Conservation (phyloP, 1,284 basidiomycete genomes). For the Moniliophthora roreri region DNA sequence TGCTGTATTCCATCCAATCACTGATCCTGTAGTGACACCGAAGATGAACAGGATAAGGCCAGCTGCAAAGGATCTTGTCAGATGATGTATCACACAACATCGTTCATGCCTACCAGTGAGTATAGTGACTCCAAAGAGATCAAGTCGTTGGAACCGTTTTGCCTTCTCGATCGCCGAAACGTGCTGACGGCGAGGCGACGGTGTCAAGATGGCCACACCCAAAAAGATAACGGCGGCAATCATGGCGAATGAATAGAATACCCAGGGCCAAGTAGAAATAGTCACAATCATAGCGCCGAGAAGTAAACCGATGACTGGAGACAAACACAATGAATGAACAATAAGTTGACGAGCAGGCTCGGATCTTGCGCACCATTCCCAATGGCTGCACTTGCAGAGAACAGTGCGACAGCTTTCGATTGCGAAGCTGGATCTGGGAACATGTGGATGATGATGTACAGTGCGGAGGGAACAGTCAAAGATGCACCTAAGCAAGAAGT, state of each 20-base stretch:
- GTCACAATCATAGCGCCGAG: slow-evolving; percentile 42
- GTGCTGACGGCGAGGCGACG: slow-evolving; percentile 8
- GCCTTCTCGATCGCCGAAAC: not conserved
- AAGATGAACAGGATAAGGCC: slow-evolving; percentile 45
- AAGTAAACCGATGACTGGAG: slow-evolving; percentile 38
- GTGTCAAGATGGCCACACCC: slow-evolving; percentile 29
- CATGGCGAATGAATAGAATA: slow-evolving; percentile 35
- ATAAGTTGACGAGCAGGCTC: not conserved
- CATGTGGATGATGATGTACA: slow-evolving; percentile 36
- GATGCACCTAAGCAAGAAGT: slow-evolving; percentile 19
- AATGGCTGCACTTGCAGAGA: slow-evolving; percentile 32
- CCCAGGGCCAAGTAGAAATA: slow-evolving; percentile 34
- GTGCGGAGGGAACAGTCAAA: slow-evolving; percentile 35
- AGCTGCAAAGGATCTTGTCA: slow-evolving; percentile 16
- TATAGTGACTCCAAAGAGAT: slow-evolving; percentile 37
- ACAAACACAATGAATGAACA: not conserved
- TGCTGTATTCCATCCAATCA: slow-evolving; percentile 41
- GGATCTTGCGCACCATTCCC: slow-evolving; percentile 30
- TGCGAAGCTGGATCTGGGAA: slow-evolving; percentile 36
- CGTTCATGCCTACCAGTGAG: slow-evolving; percentile 33
- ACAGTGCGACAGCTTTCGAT: slow-evolving; percentile 33
- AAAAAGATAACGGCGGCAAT: slow-evolving; percentile 28
- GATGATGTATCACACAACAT: not conserved
- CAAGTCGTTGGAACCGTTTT: slow-evolving; percentile 32
- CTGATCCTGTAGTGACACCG: slow-evolving; percentile 46